Evolutionary conservation across 2,329 filamentous ascomycete species (phyloP), one percentile per base, ranked within the genome.

Genomic region (Huntiella omanensis): DNA sequence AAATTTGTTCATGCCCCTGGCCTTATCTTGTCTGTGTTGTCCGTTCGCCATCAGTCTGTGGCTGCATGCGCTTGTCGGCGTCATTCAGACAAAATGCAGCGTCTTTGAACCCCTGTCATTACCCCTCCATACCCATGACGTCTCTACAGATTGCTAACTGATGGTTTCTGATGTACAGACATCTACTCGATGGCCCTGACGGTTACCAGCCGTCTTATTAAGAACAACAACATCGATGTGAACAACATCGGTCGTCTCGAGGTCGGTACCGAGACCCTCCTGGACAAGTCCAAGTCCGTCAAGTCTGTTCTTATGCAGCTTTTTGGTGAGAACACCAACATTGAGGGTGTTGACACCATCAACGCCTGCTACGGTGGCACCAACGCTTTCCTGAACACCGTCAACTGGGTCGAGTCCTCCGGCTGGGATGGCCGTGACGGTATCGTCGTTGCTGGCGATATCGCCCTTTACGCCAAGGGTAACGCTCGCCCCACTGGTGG

Each of bases 201-300:
- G 51, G 83, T 74, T 54, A 73, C 79, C 54, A 81, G 82, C 55
- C 81, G 77, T 60, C 77, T 91, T 54, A 68, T 91, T 57, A 74
- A 75, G 64, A 88, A 88, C 64, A 87, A 88, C 73, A 76, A 78
- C 58, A 77, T 91, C 64, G 82, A 91, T 64, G 64, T 75, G 58
- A 78, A 80, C 63, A 76, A 76, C 52, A 76, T 88, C 59, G 83
- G 83, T 54, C 80, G 82, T 56, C 70, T 88, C 58, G 83, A 88
- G 67, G 83, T 88, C 57, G 83, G 83, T 58, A 88, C 83, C 46
- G 83, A 88, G 71, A 88, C 83, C 53, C 69, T 88, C 48, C 69
- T 88, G 58, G 83, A 88, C 73, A 88, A 88, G 70, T 87, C 83
- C 60, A 88, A 88, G 72, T 87, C 83, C 40, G 83, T 87, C 67